Evolutionary conservation across 495 filamentous ascomycete genomes (phyloP).

Genomic region (Alectoria sarmentosa): DNA sequence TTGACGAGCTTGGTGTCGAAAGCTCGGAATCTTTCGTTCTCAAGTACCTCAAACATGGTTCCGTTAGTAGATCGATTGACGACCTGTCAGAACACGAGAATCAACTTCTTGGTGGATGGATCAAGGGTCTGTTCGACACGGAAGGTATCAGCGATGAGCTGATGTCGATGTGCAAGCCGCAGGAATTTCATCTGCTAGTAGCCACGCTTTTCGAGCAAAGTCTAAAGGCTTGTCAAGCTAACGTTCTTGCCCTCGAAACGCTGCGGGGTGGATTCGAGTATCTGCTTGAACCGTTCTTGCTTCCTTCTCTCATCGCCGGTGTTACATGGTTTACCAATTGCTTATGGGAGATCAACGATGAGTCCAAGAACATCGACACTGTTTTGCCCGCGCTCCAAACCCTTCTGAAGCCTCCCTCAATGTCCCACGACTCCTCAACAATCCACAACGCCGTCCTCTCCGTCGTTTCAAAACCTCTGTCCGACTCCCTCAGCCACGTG

Average conservation of each 20-base stretch:
- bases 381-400: constrained; percentile 66
- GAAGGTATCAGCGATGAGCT: constrained; percentile 82
- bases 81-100: constrained; percentile 67
- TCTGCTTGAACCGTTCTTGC: constrained; percentile 79
- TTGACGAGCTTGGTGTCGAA: constrained; percentile 57
- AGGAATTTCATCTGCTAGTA: constrained; percentile 89
- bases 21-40: constrained; percentile 64
- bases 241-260: constrained; percentile 67
- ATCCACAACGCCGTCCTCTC: constrained; percentile 80
- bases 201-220: constrained; percentile 84
- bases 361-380: constrained; percentile 41
- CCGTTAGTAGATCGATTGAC: constrained; percentile 52
- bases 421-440: constrained; percentile 69
- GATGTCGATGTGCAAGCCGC: constrained; percentile 84
- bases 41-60: constrained; percentile 63
- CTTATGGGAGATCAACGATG: constrained; percentile 60
- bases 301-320: constrained; percentile 79
- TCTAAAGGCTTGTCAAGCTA: constrained; percentile 63
- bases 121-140: constrained; percentile 76
- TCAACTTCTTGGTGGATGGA: constrained; percentile 74
- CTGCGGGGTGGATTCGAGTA: constrained; percentile 86
- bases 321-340: constrained; percentile 73
- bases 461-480: constrained; percentile 70
- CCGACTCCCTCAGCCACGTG: constrained; percentile 66
- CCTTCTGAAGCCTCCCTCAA: constrained; percentile 66